A percentile compares a stretch with the other conserved stretches of the same genome.
phyloP scores from a whole-genome alignment of 2,329 filamentous ascomycete species.

The Daldinia sp. region DNA sequence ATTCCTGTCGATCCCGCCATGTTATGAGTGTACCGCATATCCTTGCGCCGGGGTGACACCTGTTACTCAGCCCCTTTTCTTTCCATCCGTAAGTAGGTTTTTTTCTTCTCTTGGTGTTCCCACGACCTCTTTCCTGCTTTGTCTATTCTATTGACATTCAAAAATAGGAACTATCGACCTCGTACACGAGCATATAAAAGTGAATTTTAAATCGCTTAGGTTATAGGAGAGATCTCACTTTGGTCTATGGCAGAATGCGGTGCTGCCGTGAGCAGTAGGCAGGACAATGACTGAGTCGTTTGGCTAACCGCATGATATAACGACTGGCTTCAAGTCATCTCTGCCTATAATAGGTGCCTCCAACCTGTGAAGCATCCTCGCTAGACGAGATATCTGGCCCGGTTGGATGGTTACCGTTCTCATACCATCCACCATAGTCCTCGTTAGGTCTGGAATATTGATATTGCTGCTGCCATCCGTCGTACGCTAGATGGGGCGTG shows the following conservation, averaged over 20 bases:
- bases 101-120: not conserved
- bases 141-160: constrained; percentile 16
- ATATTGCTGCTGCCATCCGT: constrained; percentile 61
- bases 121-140: constrained; percentile 2
- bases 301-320: not conserved
- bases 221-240: not conserved
- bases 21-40: constrained; percentile 30
- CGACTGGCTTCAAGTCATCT: constrained; percentile 38
- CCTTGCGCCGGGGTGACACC: constrained; percentile 21
- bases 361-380: constrained; percentile 45
- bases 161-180: constrained; percentile 14
- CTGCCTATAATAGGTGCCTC: constrained; percentile 53
- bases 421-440: constrained; percentile 50
- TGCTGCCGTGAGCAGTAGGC: not conserved
- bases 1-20: constrained; percentile 31
- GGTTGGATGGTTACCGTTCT: constrained; percentile 52
- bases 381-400: constrained; percentile 33
- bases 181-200: constrained; percentile 13
- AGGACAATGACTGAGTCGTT: constrained; percentile 2
- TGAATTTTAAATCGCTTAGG: not conserved
- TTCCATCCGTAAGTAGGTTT: constrained; percentile 9
- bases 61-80: constrained; percentile 25
- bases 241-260: not conserved
- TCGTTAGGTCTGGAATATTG: constrained; percentile 57
- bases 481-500: constrained; percentile 55